Base-by-base conservation (phyloP, 176 grass and related monocot genomes). In the Oryza nivara region DNA sequence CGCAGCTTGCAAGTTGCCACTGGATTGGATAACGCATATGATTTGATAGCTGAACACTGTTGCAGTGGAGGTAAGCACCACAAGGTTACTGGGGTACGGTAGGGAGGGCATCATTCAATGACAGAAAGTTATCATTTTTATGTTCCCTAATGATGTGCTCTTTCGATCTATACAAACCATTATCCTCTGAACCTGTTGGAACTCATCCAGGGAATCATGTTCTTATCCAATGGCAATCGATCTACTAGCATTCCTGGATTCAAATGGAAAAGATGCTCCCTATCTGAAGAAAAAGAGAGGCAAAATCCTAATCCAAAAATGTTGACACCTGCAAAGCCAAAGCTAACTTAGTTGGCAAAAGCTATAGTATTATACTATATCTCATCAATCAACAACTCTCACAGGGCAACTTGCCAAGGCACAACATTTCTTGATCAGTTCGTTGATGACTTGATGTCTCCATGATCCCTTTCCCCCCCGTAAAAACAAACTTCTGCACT, bases 41-140 rank as follows among this genome's bases (percentile, higher is more conserved):
- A 38, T 75, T 48, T 75, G 81, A 83, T 63, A 67, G 13, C 7
- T 28, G 71, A 73, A 23, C 70, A 49, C 71, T 30, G 6, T 10
- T 75, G 13, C 17, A 65, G 54, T 15, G 11, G 10, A 20, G 8
- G 10, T n/a, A 58, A 20, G 23, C 44, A 61, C 68, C 43, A 34
- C 25, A 38, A 44, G 34, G 43, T 41, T 26, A 43, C 54, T 58
- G 54, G 54, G 52, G 54, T 26, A 84, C n/a, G 68, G 20, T 30
- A 76, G 32, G 8, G 45, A 75, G 30, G 32, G 45, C 61, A 75
- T 67, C 43, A 83, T 67, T 12, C 22, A 44, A 40, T 54, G 28
- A 9, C 63, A 69, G 47, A 26, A 75, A 40, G n/a, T 38, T 4
- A 12, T 19, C n/a, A 12, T 28, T 17, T 40, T 23, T 25, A 36